Conservation (phyloP, 768 basidiomycete species). For the Tylopilus cervinicoccineus region DNA sequence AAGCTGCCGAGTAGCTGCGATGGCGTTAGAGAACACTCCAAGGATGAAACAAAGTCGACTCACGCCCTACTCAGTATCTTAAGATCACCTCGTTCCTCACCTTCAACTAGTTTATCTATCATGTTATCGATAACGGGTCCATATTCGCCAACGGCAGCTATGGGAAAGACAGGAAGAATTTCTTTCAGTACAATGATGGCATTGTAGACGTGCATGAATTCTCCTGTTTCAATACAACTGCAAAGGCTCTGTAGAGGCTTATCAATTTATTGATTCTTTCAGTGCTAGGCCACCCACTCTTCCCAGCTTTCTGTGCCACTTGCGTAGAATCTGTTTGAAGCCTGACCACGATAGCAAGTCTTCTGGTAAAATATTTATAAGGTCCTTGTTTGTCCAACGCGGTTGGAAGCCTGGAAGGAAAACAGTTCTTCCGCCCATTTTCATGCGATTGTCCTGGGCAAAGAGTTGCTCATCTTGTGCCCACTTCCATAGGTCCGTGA, state of each 20-base stretch:
- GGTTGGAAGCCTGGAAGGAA: constrained; percentile 70
- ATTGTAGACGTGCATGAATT: constrained; percentile 98
- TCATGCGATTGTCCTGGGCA: constrained; percentile 64
- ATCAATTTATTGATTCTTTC: background rate
- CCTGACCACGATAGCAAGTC: constrained; percentile 66
- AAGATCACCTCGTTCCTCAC: constrained; percentile 79
- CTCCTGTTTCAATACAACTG: constrained; percentile 78
- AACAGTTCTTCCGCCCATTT: constrained; percentile 54
- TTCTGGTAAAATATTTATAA: constrained; percentile 35
- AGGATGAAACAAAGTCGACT: constrained; percentile 24
- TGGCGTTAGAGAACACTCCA: constrained; percentile 4
- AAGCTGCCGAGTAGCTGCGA: constrained; percentile 62
- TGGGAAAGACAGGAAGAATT: constrained; percentile 84
- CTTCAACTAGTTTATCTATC: constrained; percentile 64
- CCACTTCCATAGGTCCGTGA: constrained; percentile 80
- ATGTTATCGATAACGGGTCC: constrained; percentile 55
- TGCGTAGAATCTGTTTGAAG: constrained; percentile 68
- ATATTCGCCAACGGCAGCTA: constrained; percentile 52
- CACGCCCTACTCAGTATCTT: constrained; percentile 79
- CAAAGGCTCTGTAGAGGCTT: constrained; percentile 55
- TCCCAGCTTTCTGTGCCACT: constrained; percentile 79
- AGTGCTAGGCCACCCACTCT: constrained; percentile 45
- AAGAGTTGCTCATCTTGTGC: constrained; percentile 70
- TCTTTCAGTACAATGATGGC: constrained; percentile 92
- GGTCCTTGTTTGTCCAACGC: constrained; percentile 44